phyloP scores from a whole-genome alignment of 805 yeast genomes.

The Nakazawaea populi region DNA sequence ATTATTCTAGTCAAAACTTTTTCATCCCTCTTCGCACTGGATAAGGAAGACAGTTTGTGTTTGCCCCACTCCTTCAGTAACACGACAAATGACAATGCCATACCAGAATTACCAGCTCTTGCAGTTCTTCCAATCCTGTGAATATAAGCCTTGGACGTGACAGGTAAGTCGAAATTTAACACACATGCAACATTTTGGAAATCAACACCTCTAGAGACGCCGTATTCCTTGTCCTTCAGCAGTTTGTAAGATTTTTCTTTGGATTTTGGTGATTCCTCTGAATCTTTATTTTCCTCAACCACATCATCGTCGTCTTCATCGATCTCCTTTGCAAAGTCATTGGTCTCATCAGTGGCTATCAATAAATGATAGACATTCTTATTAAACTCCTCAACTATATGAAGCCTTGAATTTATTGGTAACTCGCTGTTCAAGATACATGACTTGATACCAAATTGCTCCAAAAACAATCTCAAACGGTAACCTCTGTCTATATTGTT shows the following conservation, averaged over 20 bases:
- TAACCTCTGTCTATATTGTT: constrained; percentile 95
- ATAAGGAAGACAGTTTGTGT: constrained; percentile 72
- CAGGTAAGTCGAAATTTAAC: constrained; percentile 88
- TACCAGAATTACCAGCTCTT: constrained; percentile 93
- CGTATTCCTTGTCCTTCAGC: constrained; percentile 69
- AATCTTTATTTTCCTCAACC: constrained; percentile 18
- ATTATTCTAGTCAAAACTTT: constrained; percentile 73
- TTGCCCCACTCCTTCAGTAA: constrained; percentile 80
- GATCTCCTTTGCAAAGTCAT: constrained; percentile 47
- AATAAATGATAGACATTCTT: constrained; percentile 79
- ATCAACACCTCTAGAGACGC: constrained; percentile 96
- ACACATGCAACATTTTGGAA: constrained; percentile 96
- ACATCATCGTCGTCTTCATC: constrained; percentile 36
- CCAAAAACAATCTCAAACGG: constrained; percentile 81
- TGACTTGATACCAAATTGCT: constrained; percentile 88
- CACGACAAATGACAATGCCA: constrained; percentile 89
- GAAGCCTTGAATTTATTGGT: constrained; percentile 88
- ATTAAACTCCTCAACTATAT: constrained; percentile 93
- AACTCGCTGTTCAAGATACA: constrained; percentile 89
- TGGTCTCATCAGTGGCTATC: constrained; percentile 92
- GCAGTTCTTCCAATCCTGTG: constrained; percentile 98
- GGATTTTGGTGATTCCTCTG: constrained; percentile 16
- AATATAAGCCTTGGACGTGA: constrained; percentile 80
- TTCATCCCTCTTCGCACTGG: constrained; percentile 77
- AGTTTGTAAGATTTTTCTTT: constrained; percentile 21